Evolutionary conservation across 768 basidiomycete species (phyloP).

Genomic region (Rhizopogon vesiculosus): DNA sequence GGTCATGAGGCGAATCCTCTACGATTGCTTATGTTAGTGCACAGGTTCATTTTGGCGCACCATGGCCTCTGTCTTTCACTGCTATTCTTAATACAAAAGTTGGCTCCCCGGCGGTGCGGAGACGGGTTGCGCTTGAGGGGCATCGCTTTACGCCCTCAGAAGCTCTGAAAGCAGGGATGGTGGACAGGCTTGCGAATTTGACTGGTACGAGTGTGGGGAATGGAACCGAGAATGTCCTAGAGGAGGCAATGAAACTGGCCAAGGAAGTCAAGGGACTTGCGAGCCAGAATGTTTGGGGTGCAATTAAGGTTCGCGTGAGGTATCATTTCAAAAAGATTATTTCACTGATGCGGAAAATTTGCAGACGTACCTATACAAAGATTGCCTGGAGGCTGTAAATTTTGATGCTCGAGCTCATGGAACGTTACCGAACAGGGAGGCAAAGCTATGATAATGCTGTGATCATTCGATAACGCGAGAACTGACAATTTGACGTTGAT

Average conservation of each 20-base stretch:
- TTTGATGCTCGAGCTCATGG: slow-evolving; percentile 13
- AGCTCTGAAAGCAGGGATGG: slow-evolving; percentile 56
- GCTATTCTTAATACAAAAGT: slow-evolving; percentile 63
- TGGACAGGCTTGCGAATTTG: slow-evolving; percentile 53
- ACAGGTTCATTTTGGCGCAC: slow-evolving; percentile 78
- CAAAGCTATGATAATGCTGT: background rate
- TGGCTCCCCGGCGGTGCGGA: slow-evolving; percentile 49
- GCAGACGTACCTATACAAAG: slow-evolving; percentile 53
- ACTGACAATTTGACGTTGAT: no score
- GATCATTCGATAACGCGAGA: background rate
- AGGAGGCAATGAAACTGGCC: slow-evolving; percentile 62
- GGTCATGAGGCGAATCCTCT: background rate
- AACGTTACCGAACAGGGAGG: slow-evolving; percentile 1
- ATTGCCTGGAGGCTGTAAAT: slow-evolving; percentile 40
- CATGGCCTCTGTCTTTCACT: slow-evolving; percentile 70
- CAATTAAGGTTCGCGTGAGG: slow-evolving; percentile 54
- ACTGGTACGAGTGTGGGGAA: slow-evolving; percentile 40
- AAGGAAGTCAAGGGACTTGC: slow-evolving; percentile 47
- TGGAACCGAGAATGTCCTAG: slow-evolving; percentile 53
- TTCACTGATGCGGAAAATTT: slow-evolving; percentile 2
- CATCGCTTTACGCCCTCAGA: slow-evolving; percentile 74
- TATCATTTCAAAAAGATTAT: background rate
- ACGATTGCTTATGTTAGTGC: background rate
- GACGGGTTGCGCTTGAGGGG: slow-evolving; percentile 77
- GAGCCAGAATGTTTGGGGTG: slow-evolving; percentile 60